A percentile compares a stretch with the other conserved stretches of the same genome.
phyloP scores from a whole-genome alignment of 352 stramenopile species.

The Globisporangium paroecandrum region DNA sequence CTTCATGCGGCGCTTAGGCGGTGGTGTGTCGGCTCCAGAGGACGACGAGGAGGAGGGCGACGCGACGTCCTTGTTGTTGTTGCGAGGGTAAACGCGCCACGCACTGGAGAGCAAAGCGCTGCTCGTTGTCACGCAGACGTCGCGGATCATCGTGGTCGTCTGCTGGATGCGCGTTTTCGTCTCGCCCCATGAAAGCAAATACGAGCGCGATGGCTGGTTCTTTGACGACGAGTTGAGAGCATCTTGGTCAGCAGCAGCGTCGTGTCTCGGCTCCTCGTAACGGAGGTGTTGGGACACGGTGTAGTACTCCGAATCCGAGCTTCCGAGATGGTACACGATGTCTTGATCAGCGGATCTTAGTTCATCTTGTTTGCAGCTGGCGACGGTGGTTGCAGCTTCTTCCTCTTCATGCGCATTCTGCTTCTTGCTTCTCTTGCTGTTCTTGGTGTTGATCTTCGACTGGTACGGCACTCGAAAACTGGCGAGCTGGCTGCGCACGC shows the following conservation, averaged over 20 bases:
- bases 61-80: not conserved
- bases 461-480: not conserved
- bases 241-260: not conserved
- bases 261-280: not conserved
- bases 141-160: constrained; percentile 1
- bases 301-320: not conserved
- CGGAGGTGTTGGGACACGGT: not conserved
- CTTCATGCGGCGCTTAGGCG: not conserved
- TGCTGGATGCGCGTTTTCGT: constrained; percentile 9
- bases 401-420: not conserved
- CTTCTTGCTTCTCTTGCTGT: too few relatives aligned
- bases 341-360: not conserved
- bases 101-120: not conserved
- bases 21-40: not conserved
- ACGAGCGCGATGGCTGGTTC: not conserved
- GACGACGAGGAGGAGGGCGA: not conserved
- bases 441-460: not conserved
- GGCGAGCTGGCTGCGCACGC: constrained; percentile 8
- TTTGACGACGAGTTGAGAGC: not conserved
- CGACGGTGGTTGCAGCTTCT: not conserved
- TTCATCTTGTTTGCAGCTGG: not conserved
- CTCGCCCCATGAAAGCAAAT: not conserved
- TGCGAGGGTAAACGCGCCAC: constrained; percentile 1
- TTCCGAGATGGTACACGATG: constrained; percentile 5
- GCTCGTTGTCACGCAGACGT: constrained; percentile 7